Evolutionary conservation across 345 rosid genomes (phyloP), one percentile per base, ranked within the genome.

Genomic region (Gossypium mustelinum): DNA sequence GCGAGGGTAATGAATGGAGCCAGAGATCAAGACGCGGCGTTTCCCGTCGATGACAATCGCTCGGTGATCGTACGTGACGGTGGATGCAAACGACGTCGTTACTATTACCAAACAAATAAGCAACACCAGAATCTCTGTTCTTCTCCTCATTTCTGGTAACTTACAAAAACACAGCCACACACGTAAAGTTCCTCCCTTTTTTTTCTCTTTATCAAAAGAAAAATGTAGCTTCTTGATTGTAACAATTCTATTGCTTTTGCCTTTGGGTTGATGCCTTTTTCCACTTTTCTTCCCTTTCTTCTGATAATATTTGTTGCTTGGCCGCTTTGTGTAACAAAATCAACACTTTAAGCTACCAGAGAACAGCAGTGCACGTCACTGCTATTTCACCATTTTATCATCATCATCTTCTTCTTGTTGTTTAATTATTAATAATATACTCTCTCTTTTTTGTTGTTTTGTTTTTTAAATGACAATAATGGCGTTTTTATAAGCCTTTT

Each of bases 1-100:
- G 47, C 98, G 94, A 22, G 98, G 98, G 77, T 94, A 94, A 80
- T 94, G 98, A 82, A 94, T 92, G 73, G 98, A 89, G 29, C 98
- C 98, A 55, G 98, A 92, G 76, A 92, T 71, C 73, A 94, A 79
- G 73, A 94, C 82, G 61, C 89, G 84, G 64, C 95, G 83, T 66
- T 88, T 87, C 18, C 98, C 98, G 69, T 84, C 92, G 77, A 94
- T 83, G 70, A 92, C 82, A 74, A 94, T 27, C 20, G 98, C 90
- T 29, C 95, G 78, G 73, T 87, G 89, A 79, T 94, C 97, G 79
- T 94, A 94, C 67, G 92, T 88, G 76, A 94, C 97, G 75, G 79
- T 89, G 54, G 83, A 78, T 7, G 78, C 85, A 27, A 85, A 85
- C 79, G 90, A 73, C 76, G 83, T 72, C 74, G 82, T 68, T 0